phyloP scores from a whole-genome alignment of 441 rosid species.

The Monsonia emarginata region DNA sequence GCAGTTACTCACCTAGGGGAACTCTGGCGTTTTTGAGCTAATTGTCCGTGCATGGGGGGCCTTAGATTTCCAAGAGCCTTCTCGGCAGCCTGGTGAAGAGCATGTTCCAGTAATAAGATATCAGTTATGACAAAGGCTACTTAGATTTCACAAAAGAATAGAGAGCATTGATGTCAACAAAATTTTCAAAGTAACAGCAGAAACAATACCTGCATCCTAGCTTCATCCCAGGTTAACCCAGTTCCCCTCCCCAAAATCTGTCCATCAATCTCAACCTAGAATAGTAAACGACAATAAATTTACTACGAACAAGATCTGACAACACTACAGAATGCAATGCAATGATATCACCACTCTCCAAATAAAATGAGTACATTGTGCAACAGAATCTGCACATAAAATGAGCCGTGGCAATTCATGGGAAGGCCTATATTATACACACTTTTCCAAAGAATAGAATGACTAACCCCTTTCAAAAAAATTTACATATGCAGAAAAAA shows the following conservation, averaged over 20 bases:
- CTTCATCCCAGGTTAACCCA: constrained; percentile 92
- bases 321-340: no score
- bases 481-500: not conserved
- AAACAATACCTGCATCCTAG: constrained; percentile 62
- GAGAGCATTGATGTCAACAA: not conserved
- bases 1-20: constrained; percentile 58
- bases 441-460: no score
- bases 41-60: constrained; percentile 54
- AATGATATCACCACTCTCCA: not conserved
- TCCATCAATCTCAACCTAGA: constrained; percentile 89
- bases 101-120: constrained; percentile 15
- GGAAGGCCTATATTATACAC: not conserved
- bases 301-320: not conserved
- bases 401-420: not conserved
- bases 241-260: constrained; percentile 73
- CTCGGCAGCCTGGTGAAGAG: constrained; percentile 68
- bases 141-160: not conserved
- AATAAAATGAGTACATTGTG: not conserved
- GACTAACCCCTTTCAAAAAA: not conserved
- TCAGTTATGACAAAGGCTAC: constrained; percentile 11
- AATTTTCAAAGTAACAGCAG: not conserved
- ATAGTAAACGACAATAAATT: constrained; percentile 4
- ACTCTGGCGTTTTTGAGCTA: constrained; percentile 53
- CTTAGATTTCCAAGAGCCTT: constrained; percentile 67
- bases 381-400: not conserved